Base-by-base conservation (phyloP, 2,329 filamentous ascomycete genomes). In the Trichoderma lentiforme region DNA sequence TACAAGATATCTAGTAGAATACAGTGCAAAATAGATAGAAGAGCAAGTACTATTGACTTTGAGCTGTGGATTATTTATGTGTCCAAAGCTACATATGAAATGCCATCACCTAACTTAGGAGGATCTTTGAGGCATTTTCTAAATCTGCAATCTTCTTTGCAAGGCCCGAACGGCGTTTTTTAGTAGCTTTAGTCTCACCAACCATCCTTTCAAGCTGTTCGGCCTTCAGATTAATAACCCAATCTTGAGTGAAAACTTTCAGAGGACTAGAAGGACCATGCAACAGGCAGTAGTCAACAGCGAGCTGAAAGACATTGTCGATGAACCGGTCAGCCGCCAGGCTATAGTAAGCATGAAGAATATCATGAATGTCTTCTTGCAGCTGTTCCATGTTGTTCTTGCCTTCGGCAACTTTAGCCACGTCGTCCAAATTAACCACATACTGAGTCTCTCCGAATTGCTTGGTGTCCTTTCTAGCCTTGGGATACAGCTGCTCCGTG, bases 401-500 rank as follows among this genome's bases (percentile, higher is more conserved):
- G n/a, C n/a, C n/a, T n/a, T n/a, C n/a, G n/a, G n/a, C n/a, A n/a
- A n/a, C n/a, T n/a, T n/a, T n/a, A n/a, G n/a, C n/a, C n/a, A n/a
- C n/a, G n/a, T n/a, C 43, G n/a, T 51, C 9, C 43, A 51, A 51
- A 21, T 51, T 21, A 21, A 47, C 1, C 43, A 47, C 3, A 1
- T 0, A 11, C n/a, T 47, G 43, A 21, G n/a, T 47, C 43, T 1
- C n/a, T 47, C 9, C 43, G 2, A n/a, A 47, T 12, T 47, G 43
- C 18, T 21, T 47, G 1, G 6, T 47, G n/a, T 51, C 43, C 43
- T 51, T 51, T n/a, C 43, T 21, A 51, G 43, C n/a, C 43, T 21
- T 51, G 43, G 43, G 43, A 0, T 2, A 2, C 0, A 51, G n/a
- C 9, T 3, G n/a, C 1, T 51, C n/a, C 9, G 9, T 11, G n/a